These are phyloP conservation scores for Liriodendron chinense DNA, from an alignment of 164 flowering plant genomes.

Conservation along the genomic window DNA sequence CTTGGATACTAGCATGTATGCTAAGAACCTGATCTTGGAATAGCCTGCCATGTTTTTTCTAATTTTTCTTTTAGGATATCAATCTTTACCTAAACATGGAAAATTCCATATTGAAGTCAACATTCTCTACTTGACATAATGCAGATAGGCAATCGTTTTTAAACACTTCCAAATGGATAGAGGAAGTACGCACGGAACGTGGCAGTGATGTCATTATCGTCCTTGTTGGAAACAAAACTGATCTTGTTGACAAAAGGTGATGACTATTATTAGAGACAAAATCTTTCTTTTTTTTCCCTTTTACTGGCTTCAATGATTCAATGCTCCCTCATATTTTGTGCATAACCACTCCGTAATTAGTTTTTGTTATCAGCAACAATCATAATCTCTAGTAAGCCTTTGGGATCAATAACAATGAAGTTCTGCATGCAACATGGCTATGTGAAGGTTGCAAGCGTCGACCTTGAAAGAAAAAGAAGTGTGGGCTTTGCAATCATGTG, in stretches of 20 bases:
- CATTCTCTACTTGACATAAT: slow-evolving; percentile 9
- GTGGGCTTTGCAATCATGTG: not conserved
- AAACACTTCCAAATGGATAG: slow-evolving; percentile 81
- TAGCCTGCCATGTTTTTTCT: not conserved
- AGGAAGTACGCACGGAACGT: slow-evolving; percentile 83
- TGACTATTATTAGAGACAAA: not conserved
- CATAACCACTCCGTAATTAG: not conserved
- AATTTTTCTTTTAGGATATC: not conserved
- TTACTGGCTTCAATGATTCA: not conserved
- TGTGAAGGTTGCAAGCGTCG: not conserved
- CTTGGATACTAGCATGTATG: no score
- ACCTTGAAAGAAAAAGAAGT: not conserved
- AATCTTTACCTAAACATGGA: not conserved
- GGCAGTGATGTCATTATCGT: slow-evolving; percentile 90
- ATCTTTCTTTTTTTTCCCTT: not conserved
- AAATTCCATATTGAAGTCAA: not conserved
- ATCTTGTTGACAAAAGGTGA: slow-evolving; percentile 87
- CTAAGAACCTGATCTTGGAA: no score
- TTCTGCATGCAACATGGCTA: not conserved
- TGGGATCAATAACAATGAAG: not conserved
- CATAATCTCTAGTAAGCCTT: not conserved
- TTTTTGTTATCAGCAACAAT: not conserved
- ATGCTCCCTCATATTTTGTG: not conserved
- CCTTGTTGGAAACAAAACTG: slow-evolving; percentile 90
- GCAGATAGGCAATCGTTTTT: slow-evolving; percentile 75